A percentile compares a stretch with the other conserved stretches of the same genome.
phyloP scores from a whole-genome alignment of 2,329 filamentous ascomycete species.

The Penicillium hesseltinei region DNA sequence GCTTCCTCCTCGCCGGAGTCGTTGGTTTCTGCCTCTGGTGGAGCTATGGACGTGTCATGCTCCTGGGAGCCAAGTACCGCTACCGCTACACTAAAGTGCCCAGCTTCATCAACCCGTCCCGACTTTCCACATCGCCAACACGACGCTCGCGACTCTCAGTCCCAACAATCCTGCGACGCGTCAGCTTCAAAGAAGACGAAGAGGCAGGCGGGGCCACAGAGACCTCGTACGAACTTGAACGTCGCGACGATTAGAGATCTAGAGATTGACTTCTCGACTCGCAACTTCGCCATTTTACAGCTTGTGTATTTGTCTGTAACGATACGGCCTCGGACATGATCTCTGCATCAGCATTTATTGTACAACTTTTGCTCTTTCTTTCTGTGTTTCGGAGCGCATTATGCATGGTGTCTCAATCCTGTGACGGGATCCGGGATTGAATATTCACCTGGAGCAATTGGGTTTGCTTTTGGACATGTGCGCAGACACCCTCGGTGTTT shows the following conservation, averaged over 20 bases:
- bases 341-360: conserved; percentile 25
- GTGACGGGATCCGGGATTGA: conserved; percentile 25
- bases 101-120: conserved; percentile 25
- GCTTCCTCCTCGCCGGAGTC: conserved; percentile 50
- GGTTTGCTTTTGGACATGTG: conserved; percentile 17
- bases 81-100: conserved; percentile 39
- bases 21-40: conserved; percentile 52
- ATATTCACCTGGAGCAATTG: conserved; percentile 24
- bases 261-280: conserved; percentile 2
- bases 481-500: not conserved
- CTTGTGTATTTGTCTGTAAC: conserved; percentile 21
- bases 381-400: conserved; percentile 19
- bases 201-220: conserved; percentile 34
- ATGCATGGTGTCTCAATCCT: conserved; percentile 22
- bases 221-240: conserved; percentile 40
- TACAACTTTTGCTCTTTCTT: conserved; percentile 19
- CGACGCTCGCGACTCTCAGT: conserved; percentile 35
- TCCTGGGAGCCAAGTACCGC: conserved; percentile 42
- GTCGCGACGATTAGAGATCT: conserved; percentile 32
- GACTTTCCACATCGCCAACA: conserved; percentile 33
- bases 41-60: conserved; percentile 49
- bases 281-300: conserved; percentile 7
- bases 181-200: conserved; percentile 44
- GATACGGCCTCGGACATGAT: conserved; percentile 29
- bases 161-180: conserved; percentile 38